phyloP scores from a whole-genome alignment of 2,329 filamentous ascomycete species.

The Talaromyces sp. region DNA sequence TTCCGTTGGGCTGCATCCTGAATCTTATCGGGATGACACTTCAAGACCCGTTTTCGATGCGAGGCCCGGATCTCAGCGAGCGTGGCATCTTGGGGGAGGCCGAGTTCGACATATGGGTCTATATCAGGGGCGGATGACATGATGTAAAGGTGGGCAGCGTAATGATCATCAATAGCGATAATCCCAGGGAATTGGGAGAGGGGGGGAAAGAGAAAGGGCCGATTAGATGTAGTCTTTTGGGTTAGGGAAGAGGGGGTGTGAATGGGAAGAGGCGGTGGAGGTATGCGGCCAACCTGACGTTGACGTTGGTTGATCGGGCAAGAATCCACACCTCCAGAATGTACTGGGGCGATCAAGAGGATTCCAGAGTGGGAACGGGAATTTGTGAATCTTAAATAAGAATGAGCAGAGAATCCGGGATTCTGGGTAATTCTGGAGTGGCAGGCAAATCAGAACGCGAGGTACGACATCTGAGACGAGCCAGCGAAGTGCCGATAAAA shows the following conservation, averaged over 20 bases:
- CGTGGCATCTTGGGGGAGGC: conserved; percentile 72
- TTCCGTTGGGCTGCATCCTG: conserved; percentile 75
- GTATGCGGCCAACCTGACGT: conserved; percentile 12
- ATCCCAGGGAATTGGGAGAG: conserved; percentile 18
- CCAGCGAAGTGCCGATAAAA: background rate
- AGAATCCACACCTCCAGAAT: conserved; percentile 26
- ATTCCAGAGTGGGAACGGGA: conserved; percentile 2
- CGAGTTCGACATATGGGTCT: conserved; percentile 80
- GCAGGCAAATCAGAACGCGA: background rate
- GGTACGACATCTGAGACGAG: background rate
- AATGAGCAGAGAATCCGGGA: background rate
- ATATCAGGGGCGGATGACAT: conserved; percentile 41
- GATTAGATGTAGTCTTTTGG: conserved; percentile 4
- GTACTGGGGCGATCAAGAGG: conserved; percentile 8
- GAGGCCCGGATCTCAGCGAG: conserved; percentile 73
- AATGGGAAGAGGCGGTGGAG: conserved; percentile 27
- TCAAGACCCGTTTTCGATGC: conserved; percentile 83
- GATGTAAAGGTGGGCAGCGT: conserved; percentile 11
- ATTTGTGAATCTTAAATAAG: conserved; percentile 4
- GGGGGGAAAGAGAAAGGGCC: conserved; percentile 7
- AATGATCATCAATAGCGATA: conserved; percentile 9
- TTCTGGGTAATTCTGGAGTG: background rate
- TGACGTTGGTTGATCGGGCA: conserved; percentile 16
- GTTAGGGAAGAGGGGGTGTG: conserved; percentile 5
- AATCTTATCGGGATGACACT: conserved; percentile 90